Percentiles rank a stretch among this genome's conserved stretches.
These are phyloP conservation scores for Elaeis oleifera DNA, from an alignment of 202 grass and related monocot genomes.

Conservation along the genomic window DNA sequence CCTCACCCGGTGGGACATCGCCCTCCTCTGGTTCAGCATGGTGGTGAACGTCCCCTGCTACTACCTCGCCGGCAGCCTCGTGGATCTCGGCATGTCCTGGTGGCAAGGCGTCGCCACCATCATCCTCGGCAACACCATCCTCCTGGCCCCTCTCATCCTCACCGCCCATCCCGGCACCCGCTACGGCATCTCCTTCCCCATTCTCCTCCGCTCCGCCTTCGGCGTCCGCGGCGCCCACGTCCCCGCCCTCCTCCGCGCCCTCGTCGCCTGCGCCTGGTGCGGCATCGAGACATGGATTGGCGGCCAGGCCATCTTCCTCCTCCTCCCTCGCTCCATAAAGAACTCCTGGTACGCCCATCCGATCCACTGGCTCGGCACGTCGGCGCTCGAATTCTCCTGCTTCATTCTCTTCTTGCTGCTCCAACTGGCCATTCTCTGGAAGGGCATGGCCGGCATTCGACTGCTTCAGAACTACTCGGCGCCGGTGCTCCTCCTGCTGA, in stretches of 20 bases:
- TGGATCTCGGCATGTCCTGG: slow-evolving; percentile 28
- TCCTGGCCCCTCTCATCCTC: not conserved
- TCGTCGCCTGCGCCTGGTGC: slow-evolving; percentile 43
- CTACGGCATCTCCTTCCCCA: slow-evolving; percentile 17
- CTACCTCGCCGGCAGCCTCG: slow-evolving; percentile 21
- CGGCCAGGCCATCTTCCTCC: slow-evolving; percentile 26
- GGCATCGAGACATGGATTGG: slow-evolving; percentile 41
- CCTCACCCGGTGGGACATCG: slow-evolving; percentile 1
- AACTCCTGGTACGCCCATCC: slow-evolving; percentile 13
- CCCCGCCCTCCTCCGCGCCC: slow-evolving; percentile 12
- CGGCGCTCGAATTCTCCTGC: slow-evolving; percentile 24
- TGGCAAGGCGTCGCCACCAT: slow-evolving; percentile 20
- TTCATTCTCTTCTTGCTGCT: slow-evolving; percentile 30
- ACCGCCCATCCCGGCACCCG: slow-evolving; percentile 2
- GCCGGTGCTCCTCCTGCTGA: slow-evolving; percentile 21
- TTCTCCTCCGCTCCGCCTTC: slow-evolving; percentile 8
- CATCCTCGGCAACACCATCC: slow-evolving; percentile 1
- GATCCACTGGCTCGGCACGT: slow-evolving; percentile 26
- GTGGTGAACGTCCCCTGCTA: slow-evolving; percentile 8
- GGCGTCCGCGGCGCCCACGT: slow-evolving; percentile 14
- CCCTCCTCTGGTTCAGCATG: slow-evolving; percentile 12
- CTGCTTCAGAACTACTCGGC: slow-evolving; percentile 20
- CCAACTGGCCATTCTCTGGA: slow-evolving; percentile 29
- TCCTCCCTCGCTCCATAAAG: slow-evolving; percentile 22
- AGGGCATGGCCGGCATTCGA: slow-evolving; percentile 23